Percentiles rank a stretch among this genome's conserved stretches.
Evolutionary conservation across 2,329 filamentous ascomycete species (phyloP).

Genomic region (Chrysoporthe austroafricana): DNA sequence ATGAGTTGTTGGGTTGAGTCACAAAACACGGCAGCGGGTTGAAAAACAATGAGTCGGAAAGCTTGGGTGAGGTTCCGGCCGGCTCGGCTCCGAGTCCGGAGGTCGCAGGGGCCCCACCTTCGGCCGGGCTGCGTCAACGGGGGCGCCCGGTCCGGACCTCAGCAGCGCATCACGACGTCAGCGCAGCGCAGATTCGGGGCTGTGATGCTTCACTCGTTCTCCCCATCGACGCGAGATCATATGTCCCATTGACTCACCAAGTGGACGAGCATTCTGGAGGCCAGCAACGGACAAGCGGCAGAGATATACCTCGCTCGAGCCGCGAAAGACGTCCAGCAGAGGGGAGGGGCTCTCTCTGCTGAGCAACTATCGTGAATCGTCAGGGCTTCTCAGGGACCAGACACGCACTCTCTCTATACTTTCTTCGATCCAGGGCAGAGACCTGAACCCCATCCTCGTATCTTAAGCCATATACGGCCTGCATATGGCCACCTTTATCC

Average conservation of each 20-base stretch:
- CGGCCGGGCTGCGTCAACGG: conserved; percentile 6
- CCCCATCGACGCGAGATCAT: neutral
- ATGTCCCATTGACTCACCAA: neutral
- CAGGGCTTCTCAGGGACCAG: no score
- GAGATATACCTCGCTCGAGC: neutral
- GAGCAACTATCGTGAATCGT: no score
- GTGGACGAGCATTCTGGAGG: neutral
- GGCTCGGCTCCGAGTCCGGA: conserved; percentile 28
- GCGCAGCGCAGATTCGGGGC: no score
- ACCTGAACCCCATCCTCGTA: neutral
- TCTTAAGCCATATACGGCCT: neutral
- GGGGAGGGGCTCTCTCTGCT: neutral
- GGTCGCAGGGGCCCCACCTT: conserved; percentile 8
- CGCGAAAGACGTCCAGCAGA: neutral
- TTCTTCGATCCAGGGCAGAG: neutral
- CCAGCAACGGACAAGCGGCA: no score
- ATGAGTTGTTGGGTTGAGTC: conserved; percentile 17
- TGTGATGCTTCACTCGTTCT: no score
- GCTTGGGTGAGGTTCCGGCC: conserved; percentile 8
- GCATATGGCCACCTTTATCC: neutral
- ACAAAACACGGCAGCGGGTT: neutral
- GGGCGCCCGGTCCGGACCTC: neutral
- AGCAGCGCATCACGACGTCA: neutral
- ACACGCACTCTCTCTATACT: neutral
- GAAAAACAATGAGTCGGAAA: conserved; percentile 6